Evolutionary conservation across 2,329 filamentous ascomycete genomes (phyloP).

Genomic region (Shiraia bambusicola): DNA sequence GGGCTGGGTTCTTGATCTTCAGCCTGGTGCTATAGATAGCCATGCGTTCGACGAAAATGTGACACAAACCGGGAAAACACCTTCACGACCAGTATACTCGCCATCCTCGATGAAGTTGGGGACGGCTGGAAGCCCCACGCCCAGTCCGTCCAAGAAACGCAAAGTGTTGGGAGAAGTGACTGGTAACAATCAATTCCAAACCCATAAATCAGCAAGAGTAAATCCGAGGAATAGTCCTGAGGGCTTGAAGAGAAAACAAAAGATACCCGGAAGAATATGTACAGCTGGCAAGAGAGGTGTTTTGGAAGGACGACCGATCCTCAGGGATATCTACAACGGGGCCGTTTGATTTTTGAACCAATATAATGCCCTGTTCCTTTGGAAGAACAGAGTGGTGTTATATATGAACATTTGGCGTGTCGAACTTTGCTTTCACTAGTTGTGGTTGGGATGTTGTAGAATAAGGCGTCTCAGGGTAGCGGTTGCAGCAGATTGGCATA

Average conservation of each 20-base stretch:
- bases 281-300: conserved; percentile 58
- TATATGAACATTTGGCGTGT: neutral
- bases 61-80: conserved; percentile 40
- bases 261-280: conserved; percentile 61
- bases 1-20: conserved; percentile 79
- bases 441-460: neutral
- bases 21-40: conserved; percentile 61
- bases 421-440: neutral
- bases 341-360: conserved; percentile 10
- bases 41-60: conserved; percentile 66
- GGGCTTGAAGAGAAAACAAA: conserved; percentile 42
- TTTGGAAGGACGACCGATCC: conserved; percentile 66
- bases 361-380: neutral
- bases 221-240: conserved; percentile 23
- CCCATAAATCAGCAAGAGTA: conserved; percentile 24
- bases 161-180: conserved; percentile 31
- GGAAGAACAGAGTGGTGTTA: no score
- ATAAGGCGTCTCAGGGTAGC: neutral
- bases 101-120: neutral
- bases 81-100: conserved; percentile 3
- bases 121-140: conserved; percentile 10
- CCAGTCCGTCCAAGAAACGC: conserved; percentile 39
- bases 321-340: conserved; percentile 75
- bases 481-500: neutral
- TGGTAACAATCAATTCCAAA: conserved; percentile 16